Percentiles rank a stretch among this genome's conserved stretches.
phyloP scores from a whole-genome alignment of 805 yeast genomes.

The Millerago galiae region DNA sequence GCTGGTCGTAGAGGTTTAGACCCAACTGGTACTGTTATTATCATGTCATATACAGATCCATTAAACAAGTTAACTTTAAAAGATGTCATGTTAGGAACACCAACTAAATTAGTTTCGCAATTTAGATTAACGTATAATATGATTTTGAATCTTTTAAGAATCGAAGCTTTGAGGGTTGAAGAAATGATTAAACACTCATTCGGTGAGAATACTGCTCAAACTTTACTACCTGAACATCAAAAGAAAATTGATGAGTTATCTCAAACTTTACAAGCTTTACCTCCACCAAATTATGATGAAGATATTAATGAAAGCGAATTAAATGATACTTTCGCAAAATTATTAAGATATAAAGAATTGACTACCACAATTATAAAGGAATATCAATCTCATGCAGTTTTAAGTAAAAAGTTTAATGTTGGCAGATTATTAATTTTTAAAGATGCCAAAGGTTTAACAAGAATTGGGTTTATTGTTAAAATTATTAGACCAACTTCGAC shows the following conservation, averaged over 20 bases:
- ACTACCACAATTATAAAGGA: constrained; percentile 42
- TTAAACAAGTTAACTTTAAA: constrained; percentile 53
- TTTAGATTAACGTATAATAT: constrained; percentile 92
- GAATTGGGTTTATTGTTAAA: constrained; percentile 51
- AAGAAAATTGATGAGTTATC: constrained; percentile 50
- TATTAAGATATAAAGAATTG: constrained; percentile 39
- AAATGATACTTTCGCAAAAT: constrained; percentile 36
- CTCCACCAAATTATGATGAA: constrained; percentile 30
- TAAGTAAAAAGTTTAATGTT: constrained; percentile 39
- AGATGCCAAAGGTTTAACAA: constrained; percentile 33
- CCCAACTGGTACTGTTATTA: constrained; percentile 87
- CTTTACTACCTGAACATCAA: constrained; percentile 81
- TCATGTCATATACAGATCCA: constrained; percentile 76
- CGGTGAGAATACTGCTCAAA: constrained; percentile 83
- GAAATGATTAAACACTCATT: constrained; percentile 97
- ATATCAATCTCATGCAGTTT: constrained; percentile 38
- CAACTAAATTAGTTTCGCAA: constrained; percentile 86
- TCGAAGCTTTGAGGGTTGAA: constrained; percentile 93
- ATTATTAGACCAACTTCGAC: constrained; percentile 16
- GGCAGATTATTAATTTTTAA: constrained; percentile 59
- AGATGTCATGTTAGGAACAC: constrained; percentile 79
- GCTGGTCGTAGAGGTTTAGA: constrained; percentile 98
- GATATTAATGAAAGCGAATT: constrained; percentile 35
- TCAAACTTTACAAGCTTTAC: constrained; percentile 34
- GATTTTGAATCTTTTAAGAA: constrained; percentile 86